These are phyloP conservation scores for Glaciozyma antarctica DNA, from an alignment of 768 basidiomycete species.

Conservation along the genomic window DNA sequence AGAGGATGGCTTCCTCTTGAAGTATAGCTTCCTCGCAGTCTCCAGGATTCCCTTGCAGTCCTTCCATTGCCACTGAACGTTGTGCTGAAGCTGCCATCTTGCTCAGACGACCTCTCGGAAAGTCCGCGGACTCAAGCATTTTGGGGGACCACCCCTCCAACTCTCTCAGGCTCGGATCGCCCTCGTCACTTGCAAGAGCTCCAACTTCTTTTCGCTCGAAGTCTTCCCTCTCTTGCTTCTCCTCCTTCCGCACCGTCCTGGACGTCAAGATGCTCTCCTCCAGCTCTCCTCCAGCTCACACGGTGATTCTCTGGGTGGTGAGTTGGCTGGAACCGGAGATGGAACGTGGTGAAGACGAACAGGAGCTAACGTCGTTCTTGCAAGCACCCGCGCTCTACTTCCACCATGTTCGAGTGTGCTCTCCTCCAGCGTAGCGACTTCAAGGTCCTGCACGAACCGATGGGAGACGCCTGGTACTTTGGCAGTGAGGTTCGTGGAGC, in stretches of 20 bases:
- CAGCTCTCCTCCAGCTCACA: background rate
- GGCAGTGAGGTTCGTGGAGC: background rate
- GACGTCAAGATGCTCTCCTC: background rate
- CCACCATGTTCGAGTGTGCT: conserved; percentile 35
- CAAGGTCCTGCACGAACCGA: conserved; percentile 6
- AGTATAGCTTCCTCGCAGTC: too few relatives aligned
- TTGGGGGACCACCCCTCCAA: too few relatives aligned
- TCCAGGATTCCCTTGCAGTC: too few relatives aligned
- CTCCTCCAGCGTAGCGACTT: conserved; percentile 22
- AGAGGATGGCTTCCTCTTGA: too few relatives aligned
- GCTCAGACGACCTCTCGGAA: too few relatives aligned
- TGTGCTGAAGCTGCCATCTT: too few relatives aligned
- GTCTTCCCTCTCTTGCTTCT: background rate
- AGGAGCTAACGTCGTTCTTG: background rate
- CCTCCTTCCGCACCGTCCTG: background rate
- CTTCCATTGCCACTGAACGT: too few relatives aligned
- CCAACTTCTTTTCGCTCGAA: too few relatives aligned
- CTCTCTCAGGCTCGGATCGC: too few relatives aligned
- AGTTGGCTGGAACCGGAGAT: background rate
- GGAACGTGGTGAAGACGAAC: background rate
- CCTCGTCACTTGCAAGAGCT: too few relatives aligned
- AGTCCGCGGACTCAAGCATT: too few relatives aligned
- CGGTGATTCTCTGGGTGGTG: conserved; percentile 29
- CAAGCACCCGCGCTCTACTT: conserved; percentile 20
- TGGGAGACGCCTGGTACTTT: conserved; percentile 33